Conservation (phyloP, 2,329 filamentous ascomycete genomes). For the Dactylellina drechsleri region DNA sequence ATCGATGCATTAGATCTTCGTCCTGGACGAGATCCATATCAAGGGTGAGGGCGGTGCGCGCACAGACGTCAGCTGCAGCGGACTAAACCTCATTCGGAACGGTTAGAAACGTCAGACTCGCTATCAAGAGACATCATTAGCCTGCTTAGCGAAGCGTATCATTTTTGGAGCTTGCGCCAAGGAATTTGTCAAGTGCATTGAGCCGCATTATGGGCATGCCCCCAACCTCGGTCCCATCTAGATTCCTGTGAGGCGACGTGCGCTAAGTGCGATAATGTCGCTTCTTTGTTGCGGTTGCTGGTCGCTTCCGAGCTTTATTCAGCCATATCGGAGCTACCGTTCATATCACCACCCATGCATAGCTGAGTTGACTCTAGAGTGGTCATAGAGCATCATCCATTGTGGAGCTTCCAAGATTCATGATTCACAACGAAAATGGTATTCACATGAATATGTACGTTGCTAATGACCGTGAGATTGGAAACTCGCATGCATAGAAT, state of each 20-base stretch:
- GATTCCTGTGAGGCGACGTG: slow-evolving; percentile 29
- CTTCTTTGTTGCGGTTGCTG: slow-evolving; percentile 33
- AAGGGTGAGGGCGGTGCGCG: slow-evolving; percentile 46
- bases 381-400: background rate
- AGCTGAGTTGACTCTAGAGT: slow-evolving; percentile 36
- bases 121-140: slow-evolving; percentile 34
- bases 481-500: no score
- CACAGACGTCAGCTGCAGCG: slow-evolving; percentile 45
- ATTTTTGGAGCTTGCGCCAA: slow-evolving; percentile 39
- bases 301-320: slow-evolving; percentile 1
- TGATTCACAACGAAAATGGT: no score
- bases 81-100: slow-evolving; percentile 42
- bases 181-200: slow-evolving; percentile 35
- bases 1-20: slow-evolving; percentile 32
- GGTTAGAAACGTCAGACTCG: slow-evolving; percentile 47
- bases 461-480: no score
- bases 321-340: slow-evolving; percentile 47
- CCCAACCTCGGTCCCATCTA: slow-evolving; percentile 16
- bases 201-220: slow-evolving; percentile 38
- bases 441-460: no score
- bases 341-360: slow-evolving; percentile 22
- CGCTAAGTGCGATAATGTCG: slow-evolving; percentile 49
- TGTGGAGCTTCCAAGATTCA: background rate
- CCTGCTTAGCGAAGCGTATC: slow-evolving; percentile 26
- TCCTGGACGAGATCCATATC: slow-evolving; percentile 35